Percentiles rank a stretch among this genome's conserved stretches.
These are phyloP conservation scores for Saturnispora quitensis DNA, from an alignment of 805 yeast species.

Conservation along the genomic window DNA sequence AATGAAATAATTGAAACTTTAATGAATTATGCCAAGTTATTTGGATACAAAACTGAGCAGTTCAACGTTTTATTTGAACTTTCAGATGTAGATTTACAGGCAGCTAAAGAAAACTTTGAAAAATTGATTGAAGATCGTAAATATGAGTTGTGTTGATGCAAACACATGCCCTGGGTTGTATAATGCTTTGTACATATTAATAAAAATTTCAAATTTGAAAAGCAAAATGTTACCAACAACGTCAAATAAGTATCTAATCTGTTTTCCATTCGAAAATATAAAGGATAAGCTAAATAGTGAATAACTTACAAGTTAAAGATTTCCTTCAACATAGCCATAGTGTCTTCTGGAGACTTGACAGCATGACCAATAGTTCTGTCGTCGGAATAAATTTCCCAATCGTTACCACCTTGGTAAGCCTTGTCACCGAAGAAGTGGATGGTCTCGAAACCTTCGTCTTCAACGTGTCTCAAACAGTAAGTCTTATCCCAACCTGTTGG, in stretches of 20 bases:
- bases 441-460: slow-evolving; percentile 68
- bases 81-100: not conserved
- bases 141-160: not conserved
- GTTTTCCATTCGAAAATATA: not conserved
- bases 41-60: not conserved
- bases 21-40: not conserved
- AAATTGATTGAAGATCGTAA: not conserved
- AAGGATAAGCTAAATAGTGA: not conserved
- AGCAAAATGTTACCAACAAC: not conserved
- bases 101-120: not conserved
- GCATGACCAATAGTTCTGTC: slow-evolving; percentile 93
- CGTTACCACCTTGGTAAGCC: slow-evolving; percentile 95
- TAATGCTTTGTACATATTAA: not conserved
- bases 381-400: slow-evolving; percentile 91
- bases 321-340: slow-evolving; percentile 77
- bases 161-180: not conserved
- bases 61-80: not conserved
- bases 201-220: no score
- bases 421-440: slow-evolving; percentile 99
- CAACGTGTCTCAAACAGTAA: slow-evolving; percentile 90
- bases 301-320: slow-evolving; percentile 44
- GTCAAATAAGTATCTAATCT: not conserved
- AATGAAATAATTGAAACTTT: not conserved
- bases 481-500: slow-evolving; percentile 99
- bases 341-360: slow-evolving; percentile 82